A percentile compares a stretch with the other conserved stretches of the same genome.
phyloP scores from a whole-genome alignment of 2,329 filamentous ascomycete genomes.

The Endoconidiophora laricicola region DNA sequence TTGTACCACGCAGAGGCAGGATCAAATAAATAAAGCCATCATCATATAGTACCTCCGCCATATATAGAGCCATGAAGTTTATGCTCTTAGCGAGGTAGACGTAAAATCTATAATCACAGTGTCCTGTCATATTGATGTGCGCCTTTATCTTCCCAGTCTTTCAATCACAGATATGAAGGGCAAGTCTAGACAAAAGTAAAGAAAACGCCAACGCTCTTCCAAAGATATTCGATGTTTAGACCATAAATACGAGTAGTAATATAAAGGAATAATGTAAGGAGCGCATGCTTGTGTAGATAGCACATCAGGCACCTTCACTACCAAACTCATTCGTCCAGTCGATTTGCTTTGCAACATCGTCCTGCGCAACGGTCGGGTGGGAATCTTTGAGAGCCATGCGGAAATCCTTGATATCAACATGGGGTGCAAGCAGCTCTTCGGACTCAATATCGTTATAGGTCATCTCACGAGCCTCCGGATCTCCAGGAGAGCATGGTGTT shows the following conservation, averaged over 20 bases:
- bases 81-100: too few relatives aligned
- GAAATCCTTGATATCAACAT: slow-evolving; percentile 81
- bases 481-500: slow-evolving; percentile 89
- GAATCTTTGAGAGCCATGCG: slow-evolving; percentile 78
- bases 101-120: too few relatives aligned
- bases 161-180: not conserved
- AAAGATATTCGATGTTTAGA: not conserved
- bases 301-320: slow-evolving; percentile 54
- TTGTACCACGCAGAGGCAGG: too few relatives aligned
- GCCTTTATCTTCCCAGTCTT: not conserved
- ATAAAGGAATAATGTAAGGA: not conserved
- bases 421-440: slow-evolving; percentile 71
- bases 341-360: slow-evolving; percentile 67
- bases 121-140: too few relatives aligned
- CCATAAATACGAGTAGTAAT: not conserved
- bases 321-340: slow-evolving; percentile 97
- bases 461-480: slow-evolving; percentile 76
- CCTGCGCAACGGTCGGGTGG: slow-evolving; percentile 74
- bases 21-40: too few relatives aligned
- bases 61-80: too few relatives aligned
- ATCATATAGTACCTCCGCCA: too few relatives aligned
- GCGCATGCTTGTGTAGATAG: not conserved
- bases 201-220: too few relatives aligned
- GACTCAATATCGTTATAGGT: slow-evolving; percentile 76
- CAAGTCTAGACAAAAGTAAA: not conserved